Evolutionary conservation across 352 stramenopile genomes (phyloP).

Genomic region (Phytophthora ramorum): DNA sequence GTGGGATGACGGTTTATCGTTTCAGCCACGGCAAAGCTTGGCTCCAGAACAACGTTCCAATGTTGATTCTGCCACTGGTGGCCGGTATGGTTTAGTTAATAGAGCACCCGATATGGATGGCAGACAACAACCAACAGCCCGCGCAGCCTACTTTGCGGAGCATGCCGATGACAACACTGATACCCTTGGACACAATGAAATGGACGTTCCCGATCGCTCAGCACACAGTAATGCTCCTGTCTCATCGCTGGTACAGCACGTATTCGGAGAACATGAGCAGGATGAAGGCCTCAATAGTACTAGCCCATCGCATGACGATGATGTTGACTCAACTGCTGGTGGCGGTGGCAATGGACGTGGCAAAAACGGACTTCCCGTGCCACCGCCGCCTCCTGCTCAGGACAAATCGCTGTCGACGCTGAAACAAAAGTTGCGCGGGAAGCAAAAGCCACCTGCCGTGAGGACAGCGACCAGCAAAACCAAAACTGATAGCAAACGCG

Average conservation of each 20-base stretch:
- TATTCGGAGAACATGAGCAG: constrained; percentile 45
- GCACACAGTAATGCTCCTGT: constrained; percentile 36
- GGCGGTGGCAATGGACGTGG: background rate
- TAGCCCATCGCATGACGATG: constrained; percentile 1
- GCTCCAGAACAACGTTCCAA: constrained; percentile 8
- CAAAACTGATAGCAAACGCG: constrained; percentile 4
- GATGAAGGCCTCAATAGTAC: background rate
- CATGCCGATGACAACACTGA: constrained; percentile 3
- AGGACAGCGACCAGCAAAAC: constrained; percentile 10
- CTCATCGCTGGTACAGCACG: constrained; percentile 64
- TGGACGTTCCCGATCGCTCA: background rate
- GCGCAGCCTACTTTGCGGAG: constrained; percentile 12
- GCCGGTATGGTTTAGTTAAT: constrained; percentile 12
- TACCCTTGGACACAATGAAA: constrained; percentile 4
- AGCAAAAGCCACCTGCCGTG: constrained; percentile 21
- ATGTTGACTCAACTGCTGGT: constrained; percentile 3
- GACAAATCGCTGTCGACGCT: constrained; percentile 32
- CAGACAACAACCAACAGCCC: background rate
- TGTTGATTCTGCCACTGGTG: background rate
- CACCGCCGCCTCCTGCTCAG: constrained; percentile 10
- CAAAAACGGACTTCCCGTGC: background rate
- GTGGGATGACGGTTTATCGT: constrained; percentile 67
- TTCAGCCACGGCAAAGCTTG: constrained; percentile 37
- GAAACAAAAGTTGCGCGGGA: constrained; percentile 35
- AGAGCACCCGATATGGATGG: background rate